phyloP scores from a whole-genome alignment of 768 basidiomycete genomes.

The Mycena maculata region DNA sequence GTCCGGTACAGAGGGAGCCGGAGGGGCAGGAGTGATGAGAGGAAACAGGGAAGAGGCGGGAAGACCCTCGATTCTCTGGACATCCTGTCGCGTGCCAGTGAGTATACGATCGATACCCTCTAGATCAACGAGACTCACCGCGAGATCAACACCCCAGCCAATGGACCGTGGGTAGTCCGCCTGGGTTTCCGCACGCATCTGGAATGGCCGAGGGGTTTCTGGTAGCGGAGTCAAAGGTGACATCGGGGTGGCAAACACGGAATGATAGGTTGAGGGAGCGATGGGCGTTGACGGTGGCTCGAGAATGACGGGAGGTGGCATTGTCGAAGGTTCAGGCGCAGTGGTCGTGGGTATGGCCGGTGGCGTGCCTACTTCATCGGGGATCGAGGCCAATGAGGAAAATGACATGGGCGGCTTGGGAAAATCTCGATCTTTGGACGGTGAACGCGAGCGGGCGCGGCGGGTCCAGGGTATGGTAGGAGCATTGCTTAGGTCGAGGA shows the following conservation, averaged over 20 bases:
- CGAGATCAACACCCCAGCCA: slow-evolving; percentile 40
- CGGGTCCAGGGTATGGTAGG: slow-evolving; percentile 54
- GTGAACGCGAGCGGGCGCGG: slow-evolving; percentile 54
- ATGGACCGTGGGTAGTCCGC: slow-evolving; percentile 37
- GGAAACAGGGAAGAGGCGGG: slow-evolving; percentile 28
- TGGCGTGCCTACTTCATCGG: slow-evolving; percentile 40
- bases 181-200: slow-evolving; percentile 23
- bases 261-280: slow-evolving; percentile 10
- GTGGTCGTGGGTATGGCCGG: neutral
- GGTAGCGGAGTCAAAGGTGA: slow-evolving; percentile 66
- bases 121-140: slow-evolving; percentile 8
- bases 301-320: slow-evolving; percentile 14
- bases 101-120: neutral
- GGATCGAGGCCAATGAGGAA: slow-evolving; percentile 45
- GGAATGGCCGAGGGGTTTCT: slow-evolving; percentile 54
- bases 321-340: neutral
- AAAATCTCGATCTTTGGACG: slow-evolving; percentile 53
- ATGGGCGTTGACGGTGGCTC: slow-evolving; percentile 41
- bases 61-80: slow-evolving; percentile 25
- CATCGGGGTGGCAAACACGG: slow-evolving; percentile 39
- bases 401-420: slow-evolving; percentile 42
- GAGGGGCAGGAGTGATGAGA: neutral
- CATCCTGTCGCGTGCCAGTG: slow-evolving; percentile 22
- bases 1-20: neutral
- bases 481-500: slow-evolving; percentile 57